phyloP scores from a whole-genome alignment of 2,329 filamentous ascomycete species.

The Penicillium sp. region DNA sequence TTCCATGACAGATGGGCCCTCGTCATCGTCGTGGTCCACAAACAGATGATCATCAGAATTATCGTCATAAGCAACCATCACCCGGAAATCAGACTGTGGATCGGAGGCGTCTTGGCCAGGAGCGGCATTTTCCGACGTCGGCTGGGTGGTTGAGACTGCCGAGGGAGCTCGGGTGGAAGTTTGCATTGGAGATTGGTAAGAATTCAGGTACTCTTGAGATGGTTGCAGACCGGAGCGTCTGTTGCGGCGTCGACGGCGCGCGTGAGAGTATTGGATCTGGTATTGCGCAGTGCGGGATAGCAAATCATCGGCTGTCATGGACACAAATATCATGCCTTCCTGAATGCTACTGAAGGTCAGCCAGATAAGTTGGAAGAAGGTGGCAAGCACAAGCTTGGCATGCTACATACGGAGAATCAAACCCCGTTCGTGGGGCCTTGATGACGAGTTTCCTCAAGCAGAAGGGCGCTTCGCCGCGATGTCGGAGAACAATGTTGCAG shows the following conservation, averaged over 20 bases:
- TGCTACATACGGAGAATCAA: constrained; percentile 72
- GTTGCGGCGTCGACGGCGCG: constrained; percentile 23
- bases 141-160: constrained; percentile 18
- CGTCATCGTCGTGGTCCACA: constrained; percentile 26
- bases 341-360: constrained; percentile 56
- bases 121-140: constrained; percentile 20
- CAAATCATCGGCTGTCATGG: constrained; percentile 75
- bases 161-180: constrained; percentile 27
- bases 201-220: constrained; percentile 38
- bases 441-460: constrained; percentile 80
- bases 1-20: constrained; percentile 20
- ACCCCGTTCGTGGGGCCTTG: constrained; percentile 72
- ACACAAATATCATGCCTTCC: constrained; percentile 86
- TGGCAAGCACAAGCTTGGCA: background rate
- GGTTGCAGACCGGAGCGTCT: constrained; percentile 28
- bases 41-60: constrained; percentile 34
- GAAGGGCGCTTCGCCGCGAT: constrained; percentile 75
- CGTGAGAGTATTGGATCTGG: constrained; percentile 59
- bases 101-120: constrained; percentile 11
- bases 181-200: constrained; percentile 32
- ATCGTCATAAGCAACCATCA: constrained; percentile 36
- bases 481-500: constrained; percentile 80
- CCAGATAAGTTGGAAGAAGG: background rate
- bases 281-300: constrained; percentile 67
- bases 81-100: constrained; percentile 26